These are phyloP conservation scores for Oropetium thomaeum DNA, from an alignment of 176 grass and related monocot species.

Conservation along the genomic window DNA sequence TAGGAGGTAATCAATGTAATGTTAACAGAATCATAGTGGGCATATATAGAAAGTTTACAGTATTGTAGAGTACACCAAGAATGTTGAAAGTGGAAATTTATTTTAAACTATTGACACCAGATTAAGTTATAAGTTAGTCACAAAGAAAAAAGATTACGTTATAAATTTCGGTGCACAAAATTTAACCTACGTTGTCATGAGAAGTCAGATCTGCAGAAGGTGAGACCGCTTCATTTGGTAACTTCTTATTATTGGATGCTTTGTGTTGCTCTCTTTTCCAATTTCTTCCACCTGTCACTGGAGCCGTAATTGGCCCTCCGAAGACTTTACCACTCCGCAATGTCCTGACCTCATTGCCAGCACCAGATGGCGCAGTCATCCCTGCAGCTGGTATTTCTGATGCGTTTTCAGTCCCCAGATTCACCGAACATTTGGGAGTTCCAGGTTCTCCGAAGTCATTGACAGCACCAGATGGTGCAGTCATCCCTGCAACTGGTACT, in stretches of 20 bases:
- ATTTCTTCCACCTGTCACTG: background rate
- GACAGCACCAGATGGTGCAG: background rate
- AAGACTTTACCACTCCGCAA: conserved; percentile 34
- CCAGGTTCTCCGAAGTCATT: background rate
- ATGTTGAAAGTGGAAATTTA: background rate
- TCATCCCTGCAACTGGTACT: too few species aligned
- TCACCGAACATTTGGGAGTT: background rate
- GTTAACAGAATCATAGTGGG: background rate
- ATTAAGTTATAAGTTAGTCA: too few species aligned
- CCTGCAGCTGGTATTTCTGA: background rate
- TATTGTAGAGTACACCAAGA: background rate
- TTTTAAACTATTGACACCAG: too few species aligned
- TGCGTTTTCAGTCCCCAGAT: background rate
- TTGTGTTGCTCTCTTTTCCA: background rate
- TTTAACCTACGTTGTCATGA: conserved; percentile 27
- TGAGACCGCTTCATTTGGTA: background rate
- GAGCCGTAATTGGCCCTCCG: background rate
- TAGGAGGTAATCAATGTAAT: background rate
- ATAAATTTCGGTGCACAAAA: background rate
- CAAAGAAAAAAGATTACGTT: too few species aligned
- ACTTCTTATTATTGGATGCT: background rate
- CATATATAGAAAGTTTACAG: background rate
- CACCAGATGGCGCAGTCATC: background rate
- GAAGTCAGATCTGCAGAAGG: background rate
- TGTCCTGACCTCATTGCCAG: conserved; percentile 2